Base-by-base conservation (phyloP, 2,329 filamentous ascomycete species). In the Paecilomyces sp. region DNA sequence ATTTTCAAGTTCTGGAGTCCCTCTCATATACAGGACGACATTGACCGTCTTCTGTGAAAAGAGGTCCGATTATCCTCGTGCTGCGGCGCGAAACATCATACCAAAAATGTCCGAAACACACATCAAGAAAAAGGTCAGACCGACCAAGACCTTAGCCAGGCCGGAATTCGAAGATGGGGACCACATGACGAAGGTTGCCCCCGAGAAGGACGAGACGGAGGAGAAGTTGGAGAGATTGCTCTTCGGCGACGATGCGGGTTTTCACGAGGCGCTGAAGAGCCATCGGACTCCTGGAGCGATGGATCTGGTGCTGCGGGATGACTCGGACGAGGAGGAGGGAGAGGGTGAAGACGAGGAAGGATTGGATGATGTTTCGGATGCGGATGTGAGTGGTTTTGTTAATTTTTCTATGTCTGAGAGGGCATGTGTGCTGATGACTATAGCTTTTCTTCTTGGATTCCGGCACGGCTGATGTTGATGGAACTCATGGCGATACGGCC, bases 151-250 rank as follows among this genome's bases (percentile, higher is more conserved):
- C 9, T 47, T 47, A 22, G 18, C 41, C n/a, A 47, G 41, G 41
- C n/a, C 41, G 2, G 41, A 53, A 53, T 53, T 53, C 24, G 51
- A 53, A 53, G 51, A 53, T 53, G 51, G 28, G 2, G 24, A 28
- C 15, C 24, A 53, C 22, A 2, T 64, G 65, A 66, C 18, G 67
- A 67, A 71, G 1, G 70, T 71, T 2, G 65, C 74, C 12, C 69
- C 79, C 58, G 87, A 89, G 56, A 94, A 93, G 71, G 91, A 96
- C 71, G 87, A 86, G 13, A 87, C 89, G 57, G 92, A 97, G 73
- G 86, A 89, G 69, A 91, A 93, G 71, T 85, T 97, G 31, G 93
- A 97, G 78, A 85, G 87, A 64, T 79, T 97, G 63, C 89, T 99
- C 3, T 90, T 99, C 63, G 94, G 94, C 58, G 90, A 96, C 75